Evolutionary conservation across 495 filamentous ascomycete species (phyloP).

Genomic region (Talaromyces thailandensis): DNA sequence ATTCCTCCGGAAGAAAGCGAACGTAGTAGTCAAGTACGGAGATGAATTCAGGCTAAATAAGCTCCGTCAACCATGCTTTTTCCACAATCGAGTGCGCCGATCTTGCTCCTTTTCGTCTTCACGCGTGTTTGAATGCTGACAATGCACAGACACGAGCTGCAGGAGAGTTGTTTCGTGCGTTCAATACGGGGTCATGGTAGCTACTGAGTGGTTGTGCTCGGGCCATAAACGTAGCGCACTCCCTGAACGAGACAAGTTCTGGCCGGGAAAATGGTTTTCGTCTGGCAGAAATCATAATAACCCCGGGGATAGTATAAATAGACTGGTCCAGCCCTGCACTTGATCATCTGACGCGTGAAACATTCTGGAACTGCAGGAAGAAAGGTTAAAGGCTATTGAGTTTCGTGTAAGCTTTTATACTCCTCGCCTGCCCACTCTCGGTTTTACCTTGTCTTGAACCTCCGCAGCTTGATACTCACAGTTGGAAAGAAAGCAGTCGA

Average conservation of each 20-base stretch:
- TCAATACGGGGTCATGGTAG: neutral
- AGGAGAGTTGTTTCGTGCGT: neutral
- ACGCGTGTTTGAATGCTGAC: neutral
- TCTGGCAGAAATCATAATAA: neutral
- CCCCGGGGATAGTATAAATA: neutral
- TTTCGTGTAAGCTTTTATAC: slow-evolving; percentile 1
- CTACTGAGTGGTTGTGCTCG: neutral
- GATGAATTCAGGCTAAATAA: neutral
- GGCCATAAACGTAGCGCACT: neutral
- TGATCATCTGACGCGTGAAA: neutral
- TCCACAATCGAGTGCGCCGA: neutral
- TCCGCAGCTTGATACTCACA: neutral
- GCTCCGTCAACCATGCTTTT: neutral
- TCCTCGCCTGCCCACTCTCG: neutral
- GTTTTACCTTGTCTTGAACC: neutral
- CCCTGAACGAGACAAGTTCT: neutral
- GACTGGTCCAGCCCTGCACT: neutral
- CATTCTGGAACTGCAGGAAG: neutral
- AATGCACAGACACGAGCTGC: neutral
- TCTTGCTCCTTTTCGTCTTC: neutral
- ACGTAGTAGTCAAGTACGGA: neutral
- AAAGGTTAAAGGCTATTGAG: slow-evolving; percentile 16
- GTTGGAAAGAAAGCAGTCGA: neutral
- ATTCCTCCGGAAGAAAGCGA: neutral
- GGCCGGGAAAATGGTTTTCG: neutral